Conservation (phyloP, 2,329 filamentous ascomycete species). For the Blastomyces emzantsi region DNA sequence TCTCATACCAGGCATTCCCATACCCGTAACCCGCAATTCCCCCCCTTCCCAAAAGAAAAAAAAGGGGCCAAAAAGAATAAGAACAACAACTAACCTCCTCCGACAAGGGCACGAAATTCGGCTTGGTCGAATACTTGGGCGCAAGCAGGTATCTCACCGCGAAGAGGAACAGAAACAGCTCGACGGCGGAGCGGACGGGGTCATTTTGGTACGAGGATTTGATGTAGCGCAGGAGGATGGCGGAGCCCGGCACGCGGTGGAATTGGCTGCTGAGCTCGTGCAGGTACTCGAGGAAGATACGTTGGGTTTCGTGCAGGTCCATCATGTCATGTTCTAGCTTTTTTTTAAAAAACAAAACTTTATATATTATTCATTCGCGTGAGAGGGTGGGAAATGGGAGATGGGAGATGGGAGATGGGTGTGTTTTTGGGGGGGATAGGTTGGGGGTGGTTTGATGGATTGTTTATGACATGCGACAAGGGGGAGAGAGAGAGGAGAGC, state of each 20-base stretch:
- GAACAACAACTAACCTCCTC: constrained; percentile 53
- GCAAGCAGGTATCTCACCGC: constrained; percentile 88
- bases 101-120: constrained; percentile 77
- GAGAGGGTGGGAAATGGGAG: too few relatives aligned
- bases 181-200: constrained; percentile 84
- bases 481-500: background rate
- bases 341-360: too few relatives aligned
- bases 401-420: background rate
- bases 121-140: constrained; percentile 87
- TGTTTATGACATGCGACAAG: background rate
- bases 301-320: constrained; percentile 50
- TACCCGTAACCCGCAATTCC: background rate
- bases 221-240: constrained; percentile 90
- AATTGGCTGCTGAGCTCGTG: constrained; percentile 56
- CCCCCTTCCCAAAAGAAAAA: background rate
- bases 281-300: constrained; percentile 45
- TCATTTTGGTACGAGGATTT: constrained; percentile 97
- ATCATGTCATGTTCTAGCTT: constrained; percentile 30
- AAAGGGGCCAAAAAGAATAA: background rate
- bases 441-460: background rate
- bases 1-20: background rate
- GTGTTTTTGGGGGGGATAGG: background rate
- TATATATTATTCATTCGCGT: background rate
- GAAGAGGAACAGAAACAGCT: constrained; percentile 89
- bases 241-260: constrained; percentile 85